phyloP scores from a whole-genome alignment of 1,284 basidiomycete genomes.

The Erythrobasidium hasegawianum region DNA sequence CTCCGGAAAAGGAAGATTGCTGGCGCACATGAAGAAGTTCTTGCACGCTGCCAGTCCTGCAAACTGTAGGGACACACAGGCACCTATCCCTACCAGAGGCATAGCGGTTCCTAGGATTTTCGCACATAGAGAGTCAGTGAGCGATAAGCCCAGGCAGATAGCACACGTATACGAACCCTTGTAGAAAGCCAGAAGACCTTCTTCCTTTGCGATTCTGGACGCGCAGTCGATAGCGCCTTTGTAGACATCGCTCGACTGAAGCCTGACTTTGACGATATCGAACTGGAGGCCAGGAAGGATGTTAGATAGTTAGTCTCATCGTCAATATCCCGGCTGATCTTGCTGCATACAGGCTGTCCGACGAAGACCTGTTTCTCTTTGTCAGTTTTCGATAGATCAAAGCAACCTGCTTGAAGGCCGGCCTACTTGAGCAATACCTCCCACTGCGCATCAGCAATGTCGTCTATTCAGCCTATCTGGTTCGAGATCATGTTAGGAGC shows the following conservation, averaged over 20 bases:
- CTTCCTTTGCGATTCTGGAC: constrained; percentile 76
- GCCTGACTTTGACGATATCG: constrained; percentile 91
- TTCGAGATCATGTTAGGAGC: neutral
- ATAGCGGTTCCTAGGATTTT: constrained; percentile 71
- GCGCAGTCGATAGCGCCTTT: constrained; percentile 84
- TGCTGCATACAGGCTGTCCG: constrained; percentile 31
- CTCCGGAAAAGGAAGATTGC: neutral
- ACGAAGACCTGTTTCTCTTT: constrained; percentile 25
- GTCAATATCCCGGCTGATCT: neutral
- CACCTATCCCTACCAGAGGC: constrained; percentile 87
- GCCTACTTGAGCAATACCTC: constrained; percentile 34
- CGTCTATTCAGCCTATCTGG: neutral
- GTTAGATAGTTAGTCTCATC: no score
- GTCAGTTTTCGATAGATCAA: neutral
- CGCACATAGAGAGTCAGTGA: neutral
- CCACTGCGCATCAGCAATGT: constrained; percentile 11
- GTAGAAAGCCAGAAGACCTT: constrained; percentile 92
- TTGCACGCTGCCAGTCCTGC: constrained; percentile 86
- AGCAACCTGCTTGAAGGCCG: neutral
- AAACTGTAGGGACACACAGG: constrained; percentile 96
- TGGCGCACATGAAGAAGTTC: constrained; percentile 68
- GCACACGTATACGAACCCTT: constrained; percentile 57
- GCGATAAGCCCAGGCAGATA: neutral
- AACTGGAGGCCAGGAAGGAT: constrained; percentile 59
- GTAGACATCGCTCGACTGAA: constrained; percentile 93